Evolutionary conservation across 768 basidiomycete species (phyloP), one percentile per base, ranked within the genome.

Genomic region (Boletus sp.): DNA sequence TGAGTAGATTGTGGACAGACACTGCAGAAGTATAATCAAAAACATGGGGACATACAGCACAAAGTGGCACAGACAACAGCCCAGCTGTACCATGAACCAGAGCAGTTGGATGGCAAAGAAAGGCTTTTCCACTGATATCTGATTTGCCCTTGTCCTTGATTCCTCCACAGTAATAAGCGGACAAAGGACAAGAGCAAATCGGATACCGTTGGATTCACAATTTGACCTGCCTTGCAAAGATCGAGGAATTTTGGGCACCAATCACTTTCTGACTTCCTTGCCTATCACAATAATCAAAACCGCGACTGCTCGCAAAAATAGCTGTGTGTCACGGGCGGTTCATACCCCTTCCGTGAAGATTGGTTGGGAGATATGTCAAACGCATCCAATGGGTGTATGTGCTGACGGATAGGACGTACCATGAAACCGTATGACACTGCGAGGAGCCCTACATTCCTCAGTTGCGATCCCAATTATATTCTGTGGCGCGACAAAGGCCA

Each of bases 131-230:
- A 5, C 39, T 24, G 6, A 5, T 32, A 39, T 50, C 55, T 5
- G 49, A 45, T 29, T 45, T 56, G 55, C 49, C 32, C 32, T 29
- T 55, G 17, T 49, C 54, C 5, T 12, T 40, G n/a, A 51, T 47
- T 5, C 53, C 39, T 54, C 35, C n/a, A 15, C 37, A 5, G 45
- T 40, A 12, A 54, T 15, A 8, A 30, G 4, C 7, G 33, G 24
- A 24, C 24, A 24, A 24, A 24, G 24, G 24, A 24, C 24, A 24
- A 24, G 24, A 24, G 24, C 24, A 24, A 24, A 24, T 24, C 24
- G 3, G 24, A 24, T 24, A 24, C 24, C 3, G 24, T 24, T 24
- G 24, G 52, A 28, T 45, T 40, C 1, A 40, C 39, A n/a, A 40
- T 40, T 7, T 37, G 6, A 15, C 15, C 37, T 11, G 12, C 15